These are phyloP conservation scores for Cryphonectria naterciae DNA, from an alignment of 2,329 filamentous ascomycete genomes.

Conservation along the genomic window DNA sequence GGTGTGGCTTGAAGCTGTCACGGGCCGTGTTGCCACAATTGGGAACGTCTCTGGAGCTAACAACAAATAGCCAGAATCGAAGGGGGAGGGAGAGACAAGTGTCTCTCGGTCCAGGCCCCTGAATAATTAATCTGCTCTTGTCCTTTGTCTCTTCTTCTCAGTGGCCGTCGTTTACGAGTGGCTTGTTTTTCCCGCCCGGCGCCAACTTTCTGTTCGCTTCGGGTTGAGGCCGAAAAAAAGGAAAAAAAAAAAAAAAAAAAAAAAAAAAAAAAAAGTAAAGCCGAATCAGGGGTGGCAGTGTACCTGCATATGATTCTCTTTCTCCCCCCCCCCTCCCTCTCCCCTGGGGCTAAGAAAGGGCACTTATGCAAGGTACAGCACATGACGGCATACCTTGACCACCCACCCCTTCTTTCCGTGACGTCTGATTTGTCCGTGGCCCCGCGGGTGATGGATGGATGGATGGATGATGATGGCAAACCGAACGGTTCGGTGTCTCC, in stretches of 20 bases:
- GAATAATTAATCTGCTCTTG: neutral
- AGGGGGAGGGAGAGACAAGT: neutral
- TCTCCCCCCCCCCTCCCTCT: too few relatives aligned
- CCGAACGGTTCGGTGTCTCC: neutral
- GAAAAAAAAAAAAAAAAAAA: too few relatives aligned
- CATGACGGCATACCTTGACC: neutral
- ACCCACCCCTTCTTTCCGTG: neutral
- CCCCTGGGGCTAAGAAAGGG: conserved; percentile 1
- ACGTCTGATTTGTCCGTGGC: conserved; percentile 12
- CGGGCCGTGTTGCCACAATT: conserved; percentile 5
- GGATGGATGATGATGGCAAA: neutral
- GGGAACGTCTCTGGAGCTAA: neutral
- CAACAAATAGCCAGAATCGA: conserved; percentile 3
- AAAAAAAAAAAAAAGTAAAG: neutral
- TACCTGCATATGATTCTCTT: neutral
- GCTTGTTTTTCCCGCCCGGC: neutral
- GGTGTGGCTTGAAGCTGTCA: neutral
- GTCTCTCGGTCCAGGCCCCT: conserved; percentile 8
- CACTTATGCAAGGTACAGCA: conserved; percentile 6
- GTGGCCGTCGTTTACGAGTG: neutral
- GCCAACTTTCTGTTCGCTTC: neutral
- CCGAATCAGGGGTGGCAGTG: neutral
- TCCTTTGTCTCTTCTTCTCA: neutral
- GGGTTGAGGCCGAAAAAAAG: too few relatives aligned
- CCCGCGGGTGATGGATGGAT: neutral